Evolutionary conservation across 2,329 filamentous ascomycete genomes (phyloP), one percentile per base, ranked within the genome.

Genomic region (Talaromyces sp.): DNA sequence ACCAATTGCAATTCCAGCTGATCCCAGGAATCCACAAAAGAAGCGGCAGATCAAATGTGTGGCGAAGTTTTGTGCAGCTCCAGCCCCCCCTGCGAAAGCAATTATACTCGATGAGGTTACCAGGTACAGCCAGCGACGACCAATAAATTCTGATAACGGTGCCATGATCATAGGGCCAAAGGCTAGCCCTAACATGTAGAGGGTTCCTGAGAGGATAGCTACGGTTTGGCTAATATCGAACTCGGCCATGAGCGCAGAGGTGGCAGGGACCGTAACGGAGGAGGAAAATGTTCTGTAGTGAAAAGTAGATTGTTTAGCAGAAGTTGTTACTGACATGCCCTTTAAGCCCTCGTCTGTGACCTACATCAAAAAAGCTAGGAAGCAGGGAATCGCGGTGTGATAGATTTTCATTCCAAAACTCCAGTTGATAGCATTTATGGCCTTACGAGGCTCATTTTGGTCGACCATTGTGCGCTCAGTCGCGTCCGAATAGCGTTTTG

Each of bases 1-100:
- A 65, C 90, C 89, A 72, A 91, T 62, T 5, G 58, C 57, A 37
- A 65, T 35, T 10, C 66, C 69, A 6, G 71, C 69, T 2, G 69
- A 68, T 25, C 69, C 69, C 56, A 72, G 70, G 11, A 71, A 66
- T 1, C 71, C 71, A 7, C 69, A 69, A 43, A 73, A 68, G 57
- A 73, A 73, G 31, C 71, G 66, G 63, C 71, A 73, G 60, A 69
- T 52, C 27, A 68, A n/a, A 47, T 45, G 43, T 17, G 50, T 54
- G 88, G 47, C 61, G 19, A 66, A 60, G 41, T 57, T 63, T 39
- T 47, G 22, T 19, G 65, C 35, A 25, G 50, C 61, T 39, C 22
- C 65, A 33, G 60, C 47, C 19, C 65, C 65, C 2, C 45, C 19
- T 50, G 56, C 57, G 37, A 66, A 66, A 17, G 57, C 43, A n/a